phyloP scores from a whole-genome alignment of 2,329 filamentous ascomycete species.

The Escovopsis sp. region DNA sequence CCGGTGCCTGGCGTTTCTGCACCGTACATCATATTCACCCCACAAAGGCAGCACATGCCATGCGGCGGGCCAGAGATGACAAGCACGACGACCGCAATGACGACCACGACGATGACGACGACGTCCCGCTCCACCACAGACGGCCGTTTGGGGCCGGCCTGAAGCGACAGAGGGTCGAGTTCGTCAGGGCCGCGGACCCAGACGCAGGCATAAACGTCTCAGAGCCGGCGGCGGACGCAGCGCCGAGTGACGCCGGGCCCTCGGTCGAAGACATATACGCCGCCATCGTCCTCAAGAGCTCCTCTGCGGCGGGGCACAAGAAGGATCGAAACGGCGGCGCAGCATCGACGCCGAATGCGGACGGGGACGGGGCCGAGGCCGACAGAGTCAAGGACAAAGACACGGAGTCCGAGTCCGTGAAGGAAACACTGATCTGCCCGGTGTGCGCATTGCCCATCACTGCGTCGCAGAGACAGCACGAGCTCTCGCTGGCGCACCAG shows the following conservation, averaged over 20 bases:
- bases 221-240: constrained; percentile 11
- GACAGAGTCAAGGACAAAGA: background rate
- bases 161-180: constrained; percentile 37
- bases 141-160: constrained; percentile 42
- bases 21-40: background rate
- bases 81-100: constrained; percentile 1
- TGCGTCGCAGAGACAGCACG: constrained; percentile 29
- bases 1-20: background rate
- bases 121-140: constrained; percentile 37
- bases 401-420: background rate
- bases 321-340: background rate
- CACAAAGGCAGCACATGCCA: constrained; percentile 4
- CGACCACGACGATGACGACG: constrained; percentile 14
- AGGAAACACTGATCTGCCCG: constrained; percentile 14
- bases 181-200: constrained; percentile 38
- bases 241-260: background rate
- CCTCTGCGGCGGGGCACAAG: constrained; percentile 1
- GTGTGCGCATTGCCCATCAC: constrained; percentile 23
- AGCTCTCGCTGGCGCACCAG: constrained; percentile 55
- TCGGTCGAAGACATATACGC: constrained; percentile 48
- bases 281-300: constrained; percentile 42
- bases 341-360: too few species aligned
- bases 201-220: constrained; percentile 15
- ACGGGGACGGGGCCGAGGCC: too few species aligned
- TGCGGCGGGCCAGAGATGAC: constrained; percentile 15